Evolutionary conservation across 2,329 filamentous ascomycete species (phyloP), one percentile per base, ranked within the genome.

Genomic region (Colletotrichum magnum): DNA sequence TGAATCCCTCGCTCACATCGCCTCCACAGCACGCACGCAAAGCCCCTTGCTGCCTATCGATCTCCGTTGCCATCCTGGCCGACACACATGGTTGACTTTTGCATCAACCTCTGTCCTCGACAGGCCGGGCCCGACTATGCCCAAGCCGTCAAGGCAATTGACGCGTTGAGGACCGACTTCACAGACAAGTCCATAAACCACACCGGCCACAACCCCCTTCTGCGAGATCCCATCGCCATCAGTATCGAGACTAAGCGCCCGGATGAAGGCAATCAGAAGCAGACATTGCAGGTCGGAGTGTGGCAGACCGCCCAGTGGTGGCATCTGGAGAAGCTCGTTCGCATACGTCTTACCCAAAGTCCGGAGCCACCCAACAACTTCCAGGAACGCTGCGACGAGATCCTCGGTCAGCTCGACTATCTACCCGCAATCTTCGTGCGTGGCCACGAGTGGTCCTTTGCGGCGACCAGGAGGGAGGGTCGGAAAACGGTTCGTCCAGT

Each of bases 171-270:
- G 16, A 41, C 32, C n/a, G 32, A 39, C 12, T 28, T 54, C 4
- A 7, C 32, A 32, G 52, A 54, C n/a, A 54, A 54, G 5, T 54
- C 52, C 32, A 54, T 54, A 4, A 41, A 54, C 21, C 52, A 54
- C 32, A 54, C 52, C 16, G 52, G 52, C 52, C 52, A 54, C 16
- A 54, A 54, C 7, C 52, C 52, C 32, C 52, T 54, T 32, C 28
- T 54, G 6, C 52, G 52, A 54, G 52, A 54, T 54, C 52, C 52
- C 7, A 54, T 54, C 32, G n/a, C 52, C 28, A n/a, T 54, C 52
- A 54, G 52, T 13, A 57, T 57, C 36, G 18, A 57, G 53, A 57
- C 53, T 57, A 57, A 45, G 53, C 53, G 53, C 43, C 53, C 53
- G 18, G 53, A 16, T 28, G 36, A 57, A 21, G 36, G 53, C 39